Conservation (phyloP, 1,284 basidiomycete genomes). For the Trichosporon ovoides region DNA sequence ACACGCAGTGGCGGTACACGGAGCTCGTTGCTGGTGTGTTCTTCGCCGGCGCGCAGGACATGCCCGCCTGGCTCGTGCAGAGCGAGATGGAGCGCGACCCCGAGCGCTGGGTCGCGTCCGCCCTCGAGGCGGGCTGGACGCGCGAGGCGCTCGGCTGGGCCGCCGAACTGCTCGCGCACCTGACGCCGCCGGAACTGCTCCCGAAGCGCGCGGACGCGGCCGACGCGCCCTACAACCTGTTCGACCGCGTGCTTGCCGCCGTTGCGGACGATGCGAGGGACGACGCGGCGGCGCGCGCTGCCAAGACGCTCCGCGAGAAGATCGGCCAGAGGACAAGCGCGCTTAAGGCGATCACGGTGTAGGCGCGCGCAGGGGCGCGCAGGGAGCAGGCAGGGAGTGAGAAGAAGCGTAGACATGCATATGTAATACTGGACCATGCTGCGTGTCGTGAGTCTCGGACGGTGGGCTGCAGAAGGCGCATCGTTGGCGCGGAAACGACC, state of each 20-base stretch:
- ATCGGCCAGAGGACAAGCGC: no score
- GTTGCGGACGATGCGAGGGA: constrained; percentile 37
- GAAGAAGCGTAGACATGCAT: no score
- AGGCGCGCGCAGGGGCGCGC: no score
- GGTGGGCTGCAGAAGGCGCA: no score
- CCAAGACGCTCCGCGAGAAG: no score
- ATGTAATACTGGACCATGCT: no score
- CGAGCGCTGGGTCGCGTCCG: constrained; percentile 32
- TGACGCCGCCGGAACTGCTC: constrained; percentile 57
- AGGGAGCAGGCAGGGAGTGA: no score
- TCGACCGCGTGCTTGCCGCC: constrained; percentile 76
- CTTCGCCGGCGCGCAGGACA: constrained; percentile 52
- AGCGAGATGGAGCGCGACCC: constrained; percentile 43
- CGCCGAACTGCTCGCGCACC: constrained; percentile 62
- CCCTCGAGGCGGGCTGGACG: constrained; percentile 69
- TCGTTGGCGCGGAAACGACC: no score
- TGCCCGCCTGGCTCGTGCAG: constrained; percentile 77
- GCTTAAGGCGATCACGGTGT: no score
- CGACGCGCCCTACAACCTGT: constrained; percentile 76
- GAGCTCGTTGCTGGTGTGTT: constrained; percentile 72
- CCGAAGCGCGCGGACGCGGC: constrained; percentile 57
- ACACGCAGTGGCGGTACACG: constrained; percentile 68
- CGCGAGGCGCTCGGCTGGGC: constrained; percentile 70
- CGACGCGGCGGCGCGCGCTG: not conserved
- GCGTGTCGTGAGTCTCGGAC: no score